Conservation (phyloP, 2,329 filamentous ascomycete genomes). For the Colletotrichum sp. region DNA sequence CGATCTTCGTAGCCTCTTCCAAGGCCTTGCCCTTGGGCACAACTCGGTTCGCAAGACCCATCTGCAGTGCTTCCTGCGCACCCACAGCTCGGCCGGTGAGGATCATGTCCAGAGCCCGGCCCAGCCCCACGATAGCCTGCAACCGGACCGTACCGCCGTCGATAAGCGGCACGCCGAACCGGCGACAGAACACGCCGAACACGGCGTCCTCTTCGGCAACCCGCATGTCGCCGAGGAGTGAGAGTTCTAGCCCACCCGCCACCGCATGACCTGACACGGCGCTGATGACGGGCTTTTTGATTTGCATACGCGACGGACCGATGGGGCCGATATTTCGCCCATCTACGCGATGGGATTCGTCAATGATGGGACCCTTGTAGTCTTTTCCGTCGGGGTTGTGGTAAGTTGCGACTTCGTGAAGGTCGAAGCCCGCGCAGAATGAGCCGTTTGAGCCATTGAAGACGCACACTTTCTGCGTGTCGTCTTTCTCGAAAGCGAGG, state of each 20-base stretch:
- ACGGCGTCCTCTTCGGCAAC: constrained; percentile 57
- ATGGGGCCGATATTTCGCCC: constrained; percentile 47
- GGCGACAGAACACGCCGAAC: constrained; percentile 61
- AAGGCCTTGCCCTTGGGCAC: constrained; percentile 54
- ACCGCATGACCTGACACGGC: constrained; percentile 59
- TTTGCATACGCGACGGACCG: constrained; percentile 53
- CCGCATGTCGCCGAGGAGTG: constrained; percentile 56
- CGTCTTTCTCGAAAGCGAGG: constrained; percentile 52
- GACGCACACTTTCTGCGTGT: constrained; percentile 56
- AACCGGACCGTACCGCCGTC: constrained; percentile 57
- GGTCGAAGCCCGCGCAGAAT: constrained; percentile 60
- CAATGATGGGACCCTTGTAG: constrained; percentile 7
- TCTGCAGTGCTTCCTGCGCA: constrained; percentile 53
- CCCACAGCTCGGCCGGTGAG: constrained; percentile 55
- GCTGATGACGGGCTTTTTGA: constrained; percentile 56
- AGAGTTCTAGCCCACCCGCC: constrained; percentile 55
- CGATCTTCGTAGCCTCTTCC: constrained; percentile 53
- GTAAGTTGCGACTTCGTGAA: constrained; percentile 45
- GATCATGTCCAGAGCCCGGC: constrained; percentile 61
- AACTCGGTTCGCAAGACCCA: constrained; percentile 58
- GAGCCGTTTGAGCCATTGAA: constrained; percentile 48
- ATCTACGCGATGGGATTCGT: constrained; percentile 14
- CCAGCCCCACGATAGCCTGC: constrained; percentile 55
- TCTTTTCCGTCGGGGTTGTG: not conserved
- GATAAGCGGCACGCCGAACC: constrained; percentile 37